These are phyloP conservation scores for Echeveria elegans DNA, from an alignment of 164 flowering plant species.

Conservation along the genomic window DNA sequence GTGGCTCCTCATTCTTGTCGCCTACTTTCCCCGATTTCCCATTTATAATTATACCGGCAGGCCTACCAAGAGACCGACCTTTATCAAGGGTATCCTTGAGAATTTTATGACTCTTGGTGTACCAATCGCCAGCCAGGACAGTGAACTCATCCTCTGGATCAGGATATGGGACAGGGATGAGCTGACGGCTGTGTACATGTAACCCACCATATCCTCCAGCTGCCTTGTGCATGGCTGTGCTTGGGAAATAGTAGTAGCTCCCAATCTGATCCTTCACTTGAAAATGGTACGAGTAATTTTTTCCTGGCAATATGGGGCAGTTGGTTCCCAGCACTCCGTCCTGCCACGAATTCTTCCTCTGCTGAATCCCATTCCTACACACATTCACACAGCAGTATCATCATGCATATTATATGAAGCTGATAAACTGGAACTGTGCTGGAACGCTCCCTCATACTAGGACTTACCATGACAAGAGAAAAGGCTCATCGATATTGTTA, in stretches of 20 bases:
- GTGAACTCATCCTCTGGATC: conserved; percentile 34
- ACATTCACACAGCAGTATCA: background rate
- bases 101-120: conserved; percentile 30
- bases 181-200: conserved; percentile 35
- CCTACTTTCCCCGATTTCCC: conserved; percentile 13
- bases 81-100: conserved; percentile 11
- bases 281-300: conserved; percentile 46
- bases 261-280: conserved; percentile 22
- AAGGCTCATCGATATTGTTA: conserved; percentile 57
- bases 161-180: conserved; percentile 49
- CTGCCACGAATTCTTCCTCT: conserved; percentile 14
- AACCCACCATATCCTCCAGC: conserved; percentile 16
- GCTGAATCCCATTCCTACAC: conserved; percentile 48
- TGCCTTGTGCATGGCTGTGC: conserved; percentile 35
- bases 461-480: conserved; percentile 30
- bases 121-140: conserved; percentile 39
- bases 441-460: too few relatives aligned
- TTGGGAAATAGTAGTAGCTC: conserved; percentile 50
- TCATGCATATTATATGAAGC: background rate
- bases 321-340: conserved; percentile 52
- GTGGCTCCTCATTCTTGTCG: conserved; percentile 4
- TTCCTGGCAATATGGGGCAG: conserved; percentile 59
- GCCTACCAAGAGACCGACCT: background rate
- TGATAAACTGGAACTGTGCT: background rate
- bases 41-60: conserved; percentile 9